phyloP scores from a whole-genome alignment of 768 basidiomycete genomes.

The Tremella yokohamensis region DNA sequence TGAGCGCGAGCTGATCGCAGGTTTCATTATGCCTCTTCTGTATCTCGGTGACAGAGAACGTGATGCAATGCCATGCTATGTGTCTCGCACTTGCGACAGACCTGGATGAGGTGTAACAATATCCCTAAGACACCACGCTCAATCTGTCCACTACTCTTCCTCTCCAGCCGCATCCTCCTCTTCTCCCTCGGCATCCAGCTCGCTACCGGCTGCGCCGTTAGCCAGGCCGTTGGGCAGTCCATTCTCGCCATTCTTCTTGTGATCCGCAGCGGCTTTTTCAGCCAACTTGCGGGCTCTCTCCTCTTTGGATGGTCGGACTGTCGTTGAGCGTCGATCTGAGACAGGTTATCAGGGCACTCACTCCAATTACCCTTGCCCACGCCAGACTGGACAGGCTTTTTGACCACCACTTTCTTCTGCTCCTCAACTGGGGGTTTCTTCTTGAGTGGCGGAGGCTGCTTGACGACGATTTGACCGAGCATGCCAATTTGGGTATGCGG shows the following conservation, averaged over 20 bases:
- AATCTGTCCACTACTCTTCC: background rate
- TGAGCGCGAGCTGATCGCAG: too few species aligned
- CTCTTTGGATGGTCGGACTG: slow-evolving; percentile 45
- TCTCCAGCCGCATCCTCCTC: slow-evolving; percentile 9
- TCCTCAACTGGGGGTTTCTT: slow-evolving; percentile 12
- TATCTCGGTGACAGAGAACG: too few species aligned
- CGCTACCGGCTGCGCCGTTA: background rate
- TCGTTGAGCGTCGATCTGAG: slow-evolving; percentile 9
- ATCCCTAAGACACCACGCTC: background rate
- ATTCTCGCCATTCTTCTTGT: background rate
- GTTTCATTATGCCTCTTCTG: too few species aligned
- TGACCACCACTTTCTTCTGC: slow-evolving; percentile 27
- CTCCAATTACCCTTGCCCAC: slow-evolving; percentile 48
- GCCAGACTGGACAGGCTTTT: slow-evolving; percentile 29
- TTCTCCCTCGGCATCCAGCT: slow-evolving; percentile 5
- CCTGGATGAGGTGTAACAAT: background rate
- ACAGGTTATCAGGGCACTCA: slow-evolving; percentile 23
- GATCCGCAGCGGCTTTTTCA: slow-evolving; percentile 18
- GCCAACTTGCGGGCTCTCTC: slow-evolving; percentile 28
- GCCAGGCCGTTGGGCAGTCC: background rate
- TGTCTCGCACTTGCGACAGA: too few species aligned
- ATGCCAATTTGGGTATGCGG: slow-evolving; percentile 34
- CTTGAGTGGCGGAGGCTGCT: slow-evolving; percentile 15
- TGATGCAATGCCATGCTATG: too few species aligned
- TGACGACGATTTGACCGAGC: slow-evolving; percentile 43